These are phyloP conservation scores for Mycosphaerella sp. DNA, from an alignment of 2,329 filamentous ascomycete genomes.

Conservation along the genomic window DNA sequence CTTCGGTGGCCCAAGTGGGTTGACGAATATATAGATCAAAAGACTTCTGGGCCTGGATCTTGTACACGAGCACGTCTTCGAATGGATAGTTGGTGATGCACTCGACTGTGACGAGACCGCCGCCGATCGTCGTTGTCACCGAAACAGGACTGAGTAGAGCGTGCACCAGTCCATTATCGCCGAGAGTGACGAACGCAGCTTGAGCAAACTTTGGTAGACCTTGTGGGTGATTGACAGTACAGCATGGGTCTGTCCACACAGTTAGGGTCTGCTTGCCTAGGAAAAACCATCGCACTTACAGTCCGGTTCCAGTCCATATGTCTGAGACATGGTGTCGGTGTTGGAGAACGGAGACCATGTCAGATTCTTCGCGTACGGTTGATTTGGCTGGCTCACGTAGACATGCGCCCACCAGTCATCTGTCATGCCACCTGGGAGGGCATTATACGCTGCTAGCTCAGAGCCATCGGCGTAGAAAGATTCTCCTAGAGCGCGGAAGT, in stretches of 20 bases:
- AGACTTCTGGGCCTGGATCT: conserved; percentile 32
- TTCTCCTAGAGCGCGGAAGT: conserved; percentile 45
- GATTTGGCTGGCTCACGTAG: conserved; percentile 50
- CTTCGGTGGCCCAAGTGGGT: conserved; percentile 37
- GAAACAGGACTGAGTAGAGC: conserved; percentile 44
- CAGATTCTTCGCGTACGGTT: conserved; percentile 45
- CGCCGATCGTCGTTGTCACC: conserved; percentile 36
- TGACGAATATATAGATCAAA: conserved; percentile 45
- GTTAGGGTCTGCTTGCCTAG: not conserved
- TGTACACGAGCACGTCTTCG: conserved; percentile 36
- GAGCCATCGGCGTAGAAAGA: conserved; percentile 46
- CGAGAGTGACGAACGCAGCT: conserved; percentile 41
- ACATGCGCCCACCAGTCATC: conserved; percentile 52
- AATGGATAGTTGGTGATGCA: conserved; percentile 50
- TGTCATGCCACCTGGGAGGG: conserved; percentile 46
- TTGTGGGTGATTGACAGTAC: conserved; percentile 53
- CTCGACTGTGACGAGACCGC: conserved; percentile 38
- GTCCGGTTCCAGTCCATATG: conserved; percentile 49
- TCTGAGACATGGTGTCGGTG: conserved; percentile 41
- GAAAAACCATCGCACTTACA: conserved; percentile 21
- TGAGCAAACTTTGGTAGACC: conserved; percentile 52
- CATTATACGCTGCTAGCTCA: conserved; percentile 51
- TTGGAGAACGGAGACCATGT: conserved; percentile 44
- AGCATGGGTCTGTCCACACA: conserved; percentile 41
- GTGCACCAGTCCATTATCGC: conserved; percentile 44